phyloP scores from a whole-genome alignment of 805 yeast genomes.

The Metschnikowia borealis region DNA sequence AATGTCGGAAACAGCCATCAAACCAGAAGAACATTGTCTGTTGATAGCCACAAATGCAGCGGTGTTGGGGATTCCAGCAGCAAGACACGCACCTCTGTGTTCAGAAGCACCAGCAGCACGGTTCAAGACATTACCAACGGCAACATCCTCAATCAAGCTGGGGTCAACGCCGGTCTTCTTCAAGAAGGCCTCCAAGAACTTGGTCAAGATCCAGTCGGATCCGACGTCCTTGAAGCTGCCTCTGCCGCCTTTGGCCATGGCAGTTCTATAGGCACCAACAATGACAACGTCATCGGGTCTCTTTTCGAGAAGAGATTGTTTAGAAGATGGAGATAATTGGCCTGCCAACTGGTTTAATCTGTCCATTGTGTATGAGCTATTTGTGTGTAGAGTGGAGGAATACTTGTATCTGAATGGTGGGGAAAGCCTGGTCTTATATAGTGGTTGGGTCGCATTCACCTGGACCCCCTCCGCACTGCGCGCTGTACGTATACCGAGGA shows the following conservation, averaged over 20 bases:
- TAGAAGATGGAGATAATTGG: slow-evolving; percentile 39
- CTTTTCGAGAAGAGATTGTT: slow-evolving; percentile 46
- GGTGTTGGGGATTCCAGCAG: slow-evolving; percentile 83
- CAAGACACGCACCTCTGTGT: slow-evolving; percentile 86
- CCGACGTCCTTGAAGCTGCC: slow-evolving; percentile 82
- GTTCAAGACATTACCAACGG: slow-evolving; percentile 88
- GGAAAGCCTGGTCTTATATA: slow-evolving; percentile 6
- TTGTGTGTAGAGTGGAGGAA: background rate
- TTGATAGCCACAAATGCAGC: slow-evolving; percentile 80
- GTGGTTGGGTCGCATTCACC: slow-evolving; percentile 8
- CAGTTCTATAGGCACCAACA: slow-evolving; percentile 86
- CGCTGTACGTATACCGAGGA: slow-evolving; percentile 4
- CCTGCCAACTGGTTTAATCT: slow-evolving; percentile 46
- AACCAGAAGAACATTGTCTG: slow-evolving; percentile 93
- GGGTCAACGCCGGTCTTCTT: slow-evolving; percentile 48
- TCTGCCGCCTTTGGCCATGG: slow-evolving; percentile 81
- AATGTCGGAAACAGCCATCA: slow-evolving; percentile 84
- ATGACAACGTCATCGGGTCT: slow-evolving; percentile 87
- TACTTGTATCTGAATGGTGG: background rate
- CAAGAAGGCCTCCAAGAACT: slow-evolving; percentile 60
- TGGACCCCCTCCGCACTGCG: slow-evolving; percentile 14
- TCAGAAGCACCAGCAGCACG: slow-evolving; percentile 93
- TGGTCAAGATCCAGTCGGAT: slow-evolving; percentile 71
- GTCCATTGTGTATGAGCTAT: slow-evolving; percentile 29
- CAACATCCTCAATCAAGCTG: slow-evolving; percentile 70